Percentiles rank a stretch among this genome's conserved stretches.
These are phyloP conservation scores for Spatholobus suberectus DNA, from an alignment of 306 rosid genomes.

Conservation along the genomic window DNA sequence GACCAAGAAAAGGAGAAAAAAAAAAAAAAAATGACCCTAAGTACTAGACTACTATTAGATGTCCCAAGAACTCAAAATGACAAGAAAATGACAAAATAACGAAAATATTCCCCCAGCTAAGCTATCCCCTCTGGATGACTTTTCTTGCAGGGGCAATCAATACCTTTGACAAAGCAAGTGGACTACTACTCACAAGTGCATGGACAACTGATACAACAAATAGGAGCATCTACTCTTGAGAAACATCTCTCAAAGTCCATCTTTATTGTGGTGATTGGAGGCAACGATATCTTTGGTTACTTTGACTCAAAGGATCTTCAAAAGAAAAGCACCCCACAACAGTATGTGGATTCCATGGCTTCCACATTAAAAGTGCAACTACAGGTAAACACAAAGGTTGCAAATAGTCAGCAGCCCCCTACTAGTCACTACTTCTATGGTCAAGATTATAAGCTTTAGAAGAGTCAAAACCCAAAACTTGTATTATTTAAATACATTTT, in stretches of 20 bases:
- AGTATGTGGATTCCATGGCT: constrained; percentile 59
- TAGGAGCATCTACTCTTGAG: constrained; percentile 47
- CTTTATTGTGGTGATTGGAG: constrained; percentile 66
- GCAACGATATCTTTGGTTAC: constrained; percentile 80
- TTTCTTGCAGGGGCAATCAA: constrained; percentile 47
- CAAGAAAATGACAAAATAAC: not conserved
- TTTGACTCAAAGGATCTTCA: constrained; percentile 47
- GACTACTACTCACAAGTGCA: constrained; percentile 50
- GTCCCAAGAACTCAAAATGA: not conserved
- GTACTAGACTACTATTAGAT: too few species aligned
- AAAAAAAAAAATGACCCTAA: too few species aligned
- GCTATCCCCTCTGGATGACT: constrained; percentile 5
- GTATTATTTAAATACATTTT: not conserved
- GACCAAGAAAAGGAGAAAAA: too few species aligned
- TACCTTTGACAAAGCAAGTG: constrained; percentile 63
- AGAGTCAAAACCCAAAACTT: not conserved
- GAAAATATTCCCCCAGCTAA: constrained; percentile 20
- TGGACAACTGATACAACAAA: constrained; percentile 41
- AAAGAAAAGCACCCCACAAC: constrained; percentile 51
- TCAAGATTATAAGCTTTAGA: not conserved
- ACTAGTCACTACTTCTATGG: too few species aligned
- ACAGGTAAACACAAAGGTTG: constrained; percentile 47
- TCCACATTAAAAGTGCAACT: constrained; percentile 57
- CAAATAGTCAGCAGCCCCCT: not conserved
- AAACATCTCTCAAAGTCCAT: constrained; percentile 66